These are phyloP conservation scores for Blastobotrys malaysiensis DNA, from an alignment of 1,139 yeast genomes.

Conservation along the genomic window DNA sequence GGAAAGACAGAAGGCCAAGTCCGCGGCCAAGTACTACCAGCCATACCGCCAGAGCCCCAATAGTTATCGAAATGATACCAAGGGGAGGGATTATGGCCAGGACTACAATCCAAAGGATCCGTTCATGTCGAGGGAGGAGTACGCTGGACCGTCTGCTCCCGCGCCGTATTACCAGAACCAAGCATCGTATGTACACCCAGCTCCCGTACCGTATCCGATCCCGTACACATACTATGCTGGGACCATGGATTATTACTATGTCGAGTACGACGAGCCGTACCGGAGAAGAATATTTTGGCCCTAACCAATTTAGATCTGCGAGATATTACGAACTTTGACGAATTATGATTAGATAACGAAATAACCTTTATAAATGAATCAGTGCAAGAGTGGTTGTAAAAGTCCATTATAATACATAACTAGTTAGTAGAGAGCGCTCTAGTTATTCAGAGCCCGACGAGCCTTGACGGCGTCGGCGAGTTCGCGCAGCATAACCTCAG, in stretches of 20 bases:
- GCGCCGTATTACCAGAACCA: neutral
- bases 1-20: conserved; percentile 1
- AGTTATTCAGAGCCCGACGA: conserved; percentile 48
- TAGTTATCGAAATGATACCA: neutral
- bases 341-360: neutral
- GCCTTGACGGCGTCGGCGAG: conserved; percentile 76
- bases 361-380: too few relatives aligned
- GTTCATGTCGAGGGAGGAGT: neutral
- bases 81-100: neutral
- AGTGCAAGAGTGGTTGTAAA: neutral
- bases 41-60: neutral
- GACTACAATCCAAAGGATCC: neutral
- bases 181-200: neutral
- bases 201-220: neutral
- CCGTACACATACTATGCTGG: neutral
- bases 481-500: conserved; percentile 70
- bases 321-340: neutral
- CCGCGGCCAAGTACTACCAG: neutral
- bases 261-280: neutral
- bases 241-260: neutral
- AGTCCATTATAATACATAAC: neutral
- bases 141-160: neutral
- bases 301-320: neutral
- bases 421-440: neutral
- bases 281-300: too few relatives aligned